Conservation (phyloP, 768 basidiomycete species). For the Kwoniella botswanensis region DNA sequence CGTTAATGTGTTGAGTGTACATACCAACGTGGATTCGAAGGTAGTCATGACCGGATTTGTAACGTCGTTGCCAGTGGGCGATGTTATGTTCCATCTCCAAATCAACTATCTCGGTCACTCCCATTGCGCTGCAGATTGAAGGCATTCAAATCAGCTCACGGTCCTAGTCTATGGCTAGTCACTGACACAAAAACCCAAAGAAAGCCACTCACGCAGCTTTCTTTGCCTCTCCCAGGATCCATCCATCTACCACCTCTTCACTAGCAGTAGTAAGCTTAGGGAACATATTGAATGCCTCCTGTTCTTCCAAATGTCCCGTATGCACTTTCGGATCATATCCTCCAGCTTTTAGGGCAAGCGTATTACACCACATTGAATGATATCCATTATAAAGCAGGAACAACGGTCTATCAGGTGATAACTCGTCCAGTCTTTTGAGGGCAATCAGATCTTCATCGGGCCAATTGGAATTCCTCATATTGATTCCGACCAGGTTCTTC, state of each 20-base stretch:
- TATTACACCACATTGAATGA: constrained; percentile 41
- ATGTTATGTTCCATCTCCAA: constrained; percentile 49
- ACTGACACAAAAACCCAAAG: not conserved
- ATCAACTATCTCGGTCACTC: constrained; percentile 49
- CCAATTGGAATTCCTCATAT: constrained; percentile 34
- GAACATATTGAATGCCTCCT: constrained; percentile 36
- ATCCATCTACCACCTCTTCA: constrained; percentile 28
- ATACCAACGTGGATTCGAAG: constrained; percentile 9
- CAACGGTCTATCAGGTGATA: constrained; percentile 30
- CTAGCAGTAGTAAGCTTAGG: constrained; percentile 27
- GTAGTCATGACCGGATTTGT: constrained; percentile 9
- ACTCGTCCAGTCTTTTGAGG: constrained; percentile 17
- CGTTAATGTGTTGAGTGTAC: not conserved
- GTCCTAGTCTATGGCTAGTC: not conserved
- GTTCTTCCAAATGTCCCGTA: constrained; percentile 41
- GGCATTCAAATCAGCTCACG: not conserved
- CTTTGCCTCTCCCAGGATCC: constrained; percentile 28
- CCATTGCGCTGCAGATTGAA: constrained; percentile 23
- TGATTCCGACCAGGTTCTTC: constrained; percentile 16
- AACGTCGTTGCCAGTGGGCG: constrained; percentile 30
- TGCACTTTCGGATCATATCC: constrained; percentile 30
- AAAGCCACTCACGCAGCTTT: constrained; percentile 45
- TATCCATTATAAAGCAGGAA: constrained; percentile 37
- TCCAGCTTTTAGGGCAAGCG: constrained; percentile 20
- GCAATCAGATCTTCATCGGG: constrained; percentile 28